Base-by-base conservation (phyloP, 805 yeast species). In the Komagataella populi region DNA sequence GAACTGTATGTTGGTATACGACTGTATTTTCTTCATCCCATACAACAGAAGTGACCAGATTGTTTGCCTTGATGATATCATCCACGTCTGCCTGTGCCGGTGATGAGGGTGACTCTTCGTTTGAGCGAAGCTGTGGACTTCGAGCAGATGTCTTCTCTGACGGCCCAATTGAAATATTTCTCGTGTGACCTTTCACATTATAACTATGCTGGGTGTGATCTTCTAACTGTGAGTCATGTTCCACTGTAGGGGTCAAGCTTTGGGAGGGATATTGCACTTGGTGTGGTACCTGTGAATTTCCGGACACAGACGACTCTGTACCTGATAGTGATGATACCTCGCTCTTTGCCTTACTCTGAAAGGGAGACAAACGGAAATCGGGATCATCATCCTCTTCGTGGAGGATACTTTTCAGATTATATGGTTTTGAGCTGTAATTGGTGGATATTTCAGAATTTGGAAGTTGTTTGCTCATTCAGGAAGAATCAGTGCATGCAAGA, bases 11-110 rank as follows among this genome's bases (percentile, higher is more conserved):
- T 65, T 85, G 93, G 69, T 85, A 86, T 62, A 93, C 86, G 50
- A 86, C 66, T 0, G 95, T 86, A 57, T 83, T 82, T 61, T 86
- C 95, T 62, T 86, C 95, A 61, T 86, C 93, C 95, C 95, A 86
- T 77, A 83, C 14, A 8, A 30, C n/a, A 14, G 39, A 30, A 30
- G 39, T 30, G 39, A 30, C 8, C 12, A 30, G 14, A 14, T 30
- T 30, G 39, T 30, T 30, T 10, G 39, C 8, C 5, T 30, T 30
- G 39, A 30, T 30, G 39, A 30, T 30, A 30, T 30, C 12, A 30
- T 30, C 39, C 6, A 30, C 14, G 14, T 30, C 39, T 1, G 39
- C 39, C 6, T 10, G 14, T 14, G 39, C 39, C 4, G 39, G 14
- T 8, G 39, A 30, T 30, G 39, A 30, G 39, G 39, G 39, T 7